These are phyloP conservation scores for Ascodesmis nigricans DNA, from an alignment of 495 filamentous ascomycete species.

Conservation along the genomic window DNA sequence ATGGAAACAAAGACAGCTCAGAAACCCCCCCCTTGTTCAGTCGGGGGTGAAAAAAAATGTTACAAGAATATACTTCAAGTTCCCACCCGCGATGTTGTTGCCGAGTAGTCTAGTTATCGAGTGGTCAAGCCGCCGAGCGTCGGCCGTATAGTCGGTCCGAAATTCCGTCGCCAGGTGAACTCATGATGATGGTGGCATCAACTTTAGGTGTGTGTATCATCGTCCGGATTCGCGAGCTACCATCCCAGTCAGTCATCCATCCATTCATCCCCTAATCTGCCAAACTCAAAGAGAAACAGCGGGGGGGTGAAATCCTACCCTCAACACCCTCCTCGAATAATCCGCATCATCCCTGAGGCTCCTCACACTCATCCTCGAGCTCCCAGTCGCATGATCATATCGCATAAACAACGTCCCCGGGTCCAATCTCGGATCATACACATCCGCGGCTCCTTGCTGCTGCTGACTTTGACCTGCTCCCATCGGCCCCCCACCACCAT, in stretches of 20 bases:
- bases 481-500: constrained; percentile 7
- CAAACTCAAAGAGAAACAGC: neutral
- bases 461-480: too few species aligned
- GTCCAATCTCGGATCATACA: constrained; percentile 17
- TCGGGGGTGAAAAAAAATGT: constrained; percentile 17
- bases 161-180: too few species aligned
- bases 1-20: constrained; percentile 9
- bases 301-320: constrained; percentile 7
- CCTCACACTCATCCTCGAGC: constrained; percentile 19
- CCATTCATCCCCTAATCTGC: too few species aligned
- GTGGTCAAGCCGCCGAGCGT: constrained; percentile 10
- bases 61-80: constrained; percentile 19
- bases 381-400: constrained; percentile 19
- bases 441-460: too few species aligned
- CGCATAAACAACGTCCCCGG: constrained; percentile 16
- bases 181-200: too few species aligned
- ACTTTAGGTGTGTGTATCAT: too few species aligned
- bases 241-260: constrained; percentile 5
- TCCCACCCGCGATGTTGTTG: too few species aligned
- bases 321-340: constrained; percentile 18
- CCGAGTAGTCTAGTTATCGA: too few species aligned
- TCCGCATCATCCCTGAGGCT: constrained; percentile 18
- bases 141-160: constrained; percentile 1
- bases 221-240: constrained; percentile 19
- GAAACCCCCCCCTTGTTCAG: constrained; percentile 10